Evolutionary conservation across 192 early-diverging fungal genomes (phyloP).

Genomic region (Backusella morwellensis): DNA sequence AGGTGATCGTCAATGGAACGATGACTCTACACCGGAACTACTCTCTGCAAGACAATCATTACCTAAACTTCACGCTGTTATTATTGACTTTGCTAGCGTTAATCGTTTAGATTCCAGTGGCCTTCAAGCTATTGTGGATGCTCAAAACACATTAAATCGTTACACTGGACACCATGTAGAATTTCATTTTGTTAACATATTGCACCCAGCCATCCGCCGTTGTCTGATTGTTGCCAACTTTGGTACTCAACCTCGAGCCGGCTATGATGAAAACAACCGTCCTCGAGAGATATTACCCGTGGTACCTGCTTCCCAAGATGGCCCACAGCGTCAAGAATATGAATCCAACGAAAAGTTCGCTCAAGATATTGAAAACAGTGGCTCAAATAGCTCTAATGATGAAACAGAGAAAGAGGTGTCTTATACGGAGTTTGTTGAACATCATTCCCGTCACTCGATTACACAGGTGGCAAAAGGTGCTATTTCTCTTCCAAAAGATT

Average conservation of each 20-base stretch:
- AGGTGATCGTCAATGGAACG: constrained; percentile 36
- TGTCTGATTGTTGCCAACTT: constrained; percentile 35
- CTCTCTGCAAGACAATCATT: constrained; percentile 24
- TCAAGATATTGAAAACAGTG: not conserved
- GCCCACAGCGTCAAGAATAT: constrained; percentile 6
- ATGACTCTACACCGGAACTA: constrained; percentile 28
- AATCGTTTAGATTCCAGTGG: constrained; percentile 38
- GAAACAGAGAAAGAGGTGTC: not conserved
- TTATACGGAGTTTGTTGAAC: not conserved
- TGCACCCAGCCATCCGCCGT: constrained; percentile 24
- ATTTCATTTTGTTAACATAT: constrained; percentile 38
- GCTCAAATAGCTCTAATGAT: not conserved
- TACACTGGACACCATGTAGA: constrained; percentile 31
- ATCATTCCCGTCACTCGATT: not conserved
- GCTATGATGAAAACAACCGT: not conserved
- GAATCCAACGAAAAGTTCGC: not conserved
- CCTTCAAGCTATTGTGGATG: constrained; percentile 37
- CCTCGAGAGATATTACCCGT: constrained; percentile 34
- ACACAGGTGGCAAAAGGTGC: not conserved
- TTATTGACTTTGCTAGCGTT: constrained; percentile 37
- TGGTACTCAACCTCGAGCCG: constrained; percentile 19
- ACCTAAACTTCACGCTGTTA: constrained; percentile 31
- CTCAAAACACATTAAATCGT: constrained; percentile 29
- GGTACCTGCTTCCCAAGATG: constrained; percentile 32
- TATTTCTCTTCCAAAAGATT: constrained; percentile 27